Evolutionary conservation across 208 protist genomes (phyloP).

Genomic region (Acanthamoeba sp.): DNA sequence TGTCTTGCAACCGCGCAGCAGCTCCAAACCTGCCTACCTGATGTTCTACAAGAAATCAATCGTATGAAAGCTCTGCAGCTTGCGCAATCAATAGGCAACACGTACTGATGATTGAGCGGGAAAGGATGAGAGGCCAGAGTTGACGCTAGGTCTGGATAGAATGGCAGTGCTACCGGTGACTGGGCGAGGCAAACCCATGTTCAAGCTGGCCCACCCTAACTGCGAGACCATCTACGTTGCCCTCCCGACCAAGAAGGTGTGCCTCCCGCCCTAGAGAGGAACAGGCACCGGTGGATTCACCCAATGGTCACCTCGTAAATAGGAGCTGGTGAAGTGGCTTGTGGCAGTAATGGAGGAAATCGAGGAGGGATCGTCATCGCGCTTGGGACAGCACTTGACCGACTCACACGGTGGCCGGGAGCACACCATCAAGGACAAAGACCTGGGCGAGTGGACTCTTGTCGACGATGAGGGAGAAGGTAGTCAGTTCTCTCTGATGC

Average conservation of each 20-base stretch:
- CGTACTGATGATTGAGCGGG: neutral
- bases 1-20: neutral
- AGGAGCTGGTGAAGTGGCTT: neutral
- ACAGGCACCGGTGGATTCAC: no score
- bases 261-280: no score
- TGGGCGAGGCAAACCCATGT: neutral
- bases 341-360: conserved; percentile 8
- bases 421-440: conserved; percentile 25
- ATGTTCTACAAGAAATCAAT: neutral
- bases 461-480: neutral
- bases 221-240: neutral
- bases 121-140: neutral
- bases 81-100: neutral
- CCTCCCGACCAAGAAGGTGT: neutral
- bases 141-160: neutral
- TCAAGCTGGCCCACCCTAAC: neutral
- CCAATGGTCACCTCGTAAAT: neutral
- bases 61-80: neutral
- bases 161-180: neutral
- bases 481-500: neutral
- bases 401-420: neutral
- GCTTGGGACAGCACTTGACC: neutral
- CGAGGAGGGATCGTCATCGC: neutral
- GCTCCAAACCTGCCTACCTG: neutral
- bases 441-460: neutral